Base-by-base conservation (phyloP, 1,139 yeast species). In the Suhomyces choctaworum region DNA sequence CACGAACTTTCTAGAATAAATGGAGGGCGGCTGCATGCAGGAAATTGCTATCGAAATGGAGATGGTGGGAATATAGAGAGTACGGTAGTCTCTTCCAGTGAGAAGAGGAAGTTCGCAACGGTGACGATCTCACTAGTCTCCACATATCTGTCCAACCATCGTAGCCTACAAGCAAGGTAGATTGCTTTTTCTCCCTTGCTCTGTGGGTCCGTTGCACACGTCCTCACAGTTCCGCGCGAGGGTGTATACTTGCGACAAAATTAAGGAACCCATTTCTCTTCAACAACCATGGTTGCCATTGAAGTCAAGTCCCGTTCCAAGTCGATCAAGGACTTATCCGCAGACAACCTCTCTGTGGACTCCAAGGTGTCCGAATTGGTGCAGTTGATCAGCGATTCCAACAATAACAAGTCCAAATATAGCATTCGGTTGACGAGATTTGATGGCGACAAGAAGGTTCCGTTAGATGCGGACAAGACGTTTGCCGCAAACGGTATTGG, bases 231-330 rank as follows among this genome's bases (percentile, higher is more conserved):
- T n/a, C n/a, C n/a, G n/a, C n/a, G n/a, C n/a, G n/a, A n/a, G n/a
- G n/a, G n/a, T n/a, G n/a, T n/a, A n/a, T n/a, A n/a, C n/a, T n/a
- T n/a, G n/a, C n/a, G n/a, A n/a, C n/a, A n/a, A n/a, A n/a, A n/a
- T n/a, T n/a, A n/a, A n/a, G n/a, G n/a, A n/a, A n/a, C n/a, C n/a
- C n/a, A n/a, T n/a, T n/a, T n/a, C n/a, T n/a, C n/a, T n/a, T n/a
- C n/a, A n/a, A n/a, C n/a, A n/a, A n/a, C n/a, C n/a, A 28, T 62
- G 73, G 68, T 67, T 33, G 46, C 60, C 27, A 62, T 73, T 44
- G 64, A 60, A 25, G 69, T 77, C 26, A 66, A 66, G 41, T 64
- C 82, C 1, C 75, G 82, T 39, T 77, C 83, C 15, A 73, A 66
- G 48, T 51, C 68, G 13, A 57, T 80, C 47, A 72, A 66, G 44